Evolutionary conservation across 495 filamentous ascomycete genomes (phyloP).

Genomic region (Lasiosphaeriaceae sp.): DNA sequence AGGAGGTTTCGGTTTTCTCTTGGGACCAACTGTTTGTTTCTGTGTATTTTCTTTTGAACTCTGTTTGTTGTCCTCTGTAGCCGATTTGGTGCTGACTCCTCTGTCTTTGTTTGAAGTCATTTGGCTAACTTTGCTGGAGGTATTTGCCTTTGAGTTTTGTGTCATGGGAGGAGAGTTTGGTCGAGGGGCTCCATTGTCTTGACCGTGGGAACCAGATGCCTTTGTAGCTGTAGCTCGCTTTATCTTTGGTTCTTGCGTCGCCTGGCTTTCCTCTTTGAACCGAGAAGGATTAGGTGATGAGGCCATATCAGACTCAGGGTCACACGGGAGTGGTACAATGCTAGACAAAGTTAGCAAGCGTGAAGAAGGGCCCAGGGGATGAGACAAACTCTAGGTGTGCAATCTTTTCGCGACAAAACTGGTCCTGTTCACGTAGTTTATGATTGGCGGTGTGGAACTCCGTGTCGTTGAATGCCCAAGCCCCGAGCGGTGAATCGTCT

Average conservation of each 20-base stretch:
- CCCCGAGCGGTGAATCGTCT: not conserved
- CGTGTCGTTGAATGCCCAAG: not conserved
- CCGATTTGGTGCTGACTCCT: too few species aligned
- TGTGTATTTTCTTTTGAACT: not conserved
- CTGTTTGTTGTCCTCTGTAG: too few species aligned
- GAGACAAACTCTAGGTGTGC: not conserved
- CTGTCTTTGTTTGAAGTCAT: too few species aligned
- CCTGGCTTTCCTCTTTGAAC: not conserved
- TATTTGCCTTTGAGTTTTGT: too few species aligned
- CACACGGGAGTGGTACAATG: not conserved
- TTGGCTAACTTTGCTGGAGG: too few species aligned
- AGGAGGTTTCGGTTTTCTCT: constrained; percentile 19
- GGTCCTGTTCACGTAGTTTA: not conserved
- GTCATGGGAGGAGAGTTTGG: too few species aligned
- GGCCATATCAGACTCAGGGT: not conserved
- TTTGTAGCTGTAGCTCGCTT: too few species aligned
- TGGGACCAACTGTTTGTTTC: constrained; percentile 4
- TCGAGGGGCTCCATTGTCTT: too few species aligned
- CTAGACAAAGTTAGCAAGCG: not conserved
- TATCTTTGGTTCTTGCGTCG: too few species aligned
- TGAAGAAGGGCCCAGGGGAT: not conserved
- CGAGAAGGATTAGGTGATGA: not conserved
- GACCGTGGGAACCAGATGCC: too few species aligned
- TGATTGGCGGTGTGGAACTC: not conserved
- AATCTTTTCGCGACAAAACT: not conserved